Evolutionary conservation across 306 rosid species (phyloP), one percentile per base, ranked within the genome.

Genomic region (Trifolium subterraneum): DNA sequence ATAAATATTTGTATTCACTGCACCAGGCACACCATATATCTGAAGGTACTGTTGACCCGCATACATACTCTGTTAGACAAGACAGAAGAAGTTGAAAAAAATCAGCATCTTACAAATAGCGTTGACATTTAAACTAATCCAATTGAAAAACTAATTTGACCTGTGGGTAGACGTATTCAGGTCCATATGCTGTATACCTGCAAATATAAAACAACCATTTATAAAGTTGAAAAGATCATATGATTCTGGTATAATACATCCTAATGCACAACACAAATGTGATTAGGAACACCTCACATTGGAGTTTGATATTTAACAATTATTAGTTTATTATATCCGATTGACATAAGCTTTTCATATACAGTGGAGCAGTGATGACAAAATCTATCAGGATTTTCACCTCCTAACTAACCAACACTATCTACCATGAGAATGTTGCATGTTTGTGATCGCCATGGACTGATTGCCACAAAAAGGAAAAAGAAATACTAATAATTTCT

Each of bases 161-260:
- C 97, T 93, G 98, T 48, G 86, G 88, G 74, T 88, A 91, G 76
- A 75, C 41, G 73, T 84, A 91, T 47, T 93, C 98, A n/a, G 92
- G 94, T 75, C 97, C 98, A 79, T 91, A 89, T 39, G 96, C 25
- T 63, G 93, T 81, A 88, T 91, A 93, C 87, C 98, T 93, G 89
- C 89, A 85, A 56, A 68, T 66, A 80, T 39, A 82, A 84, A 80
- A 84, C 67, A 79, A 78, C 73, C 84, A 78, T 47, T 74, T 70
- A 48, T 81, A 73, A 61, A 63, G 77, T 72, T 78, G 74, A 39
- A 82, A 79, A 69, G 75, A 80, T 73, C 79, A 75, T 80, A 80
- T 47, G 78, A 77, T 76, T 64, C 74, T 77, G 71, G 82, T 45
- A 74, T 72, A 66, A 83, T 63, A 76, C 79, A 80, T 76, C 79